These are phyloP conservation scores for Cryphonectria radicalis DNA, from an alignment of 2,329 filamentous ascomycete species.

Conservation along the genomic window DNA sequence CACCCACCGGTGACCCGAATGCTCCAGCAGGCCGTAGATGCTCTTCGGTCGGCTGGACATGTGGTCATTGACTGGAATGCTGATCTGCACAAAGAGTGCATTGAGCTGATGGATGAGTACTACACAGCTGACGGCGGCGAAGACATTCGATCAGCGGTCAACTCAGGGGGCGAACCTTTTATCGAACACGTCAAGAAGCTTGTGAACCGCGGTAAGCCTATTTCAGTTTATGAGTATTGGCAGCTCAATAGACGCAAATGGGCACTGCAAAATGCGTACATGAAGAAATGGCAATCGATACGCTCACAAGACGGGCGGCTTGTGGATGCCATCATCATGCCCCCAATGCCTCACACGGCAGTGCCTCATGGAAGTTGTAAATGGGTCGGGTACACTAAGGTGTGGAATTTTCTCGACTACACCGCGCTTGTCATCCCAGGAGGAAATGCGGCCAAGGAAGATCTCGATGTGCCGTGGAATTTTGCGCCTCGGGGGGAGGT, in stretches of 20 bases:
- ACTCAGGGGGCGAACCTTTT: constrained; percentile 60
- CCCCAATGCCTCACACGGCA: constrained; percentile 64
- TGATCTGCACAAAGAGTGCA: constrained; percentile 54
- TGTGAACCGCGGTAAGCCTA: constrained; percentile 54
- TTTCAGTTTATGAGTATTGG: constrained; percentile 70
- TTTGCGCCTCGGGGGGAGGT: constrained; percentile 53
- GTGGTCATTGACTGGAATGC: constrained; percentile 58
- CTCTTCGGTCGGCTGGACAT: constrained; percentile 53
- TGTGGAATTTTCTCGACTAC: constrained; percentile 68
- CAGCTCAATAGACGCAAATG: constrained; percentile 65
- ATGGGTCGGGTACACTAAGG: constrained; percentile 64
- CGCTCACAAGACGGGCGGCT: constrained; percentile 47
- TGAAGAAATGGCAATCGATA: constrained; percentile 61
- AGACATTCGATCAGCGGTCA: constrained; percentile 61
- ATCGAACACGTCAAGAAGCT: constrained; percentile 63
- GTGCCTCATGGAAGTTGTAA: constrained; percentile 47
- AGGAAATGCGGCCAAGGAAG: constrained; percentile 48
- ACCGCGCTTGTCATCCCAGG: constrained; percentile 60
- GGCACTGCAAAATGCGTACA: constrained; percentile 57
- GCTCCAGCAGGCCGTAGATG: constrained; percentile 42
- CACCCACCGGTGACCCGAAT: constrained; percentile 58
- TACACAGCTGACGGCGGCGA: constrained; percentile 67
- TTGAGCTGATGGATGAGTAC: constrained; percentile 53
- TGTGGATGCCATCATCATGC: constrained; percentile 62
- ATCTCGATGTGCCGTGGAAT: constrained; percentile 42